These are phyloP conservation scores for Persicaria tinctoria DNA, from an alignment of 148 eudicot genomes.

Conservation along the genomic window DNA sequence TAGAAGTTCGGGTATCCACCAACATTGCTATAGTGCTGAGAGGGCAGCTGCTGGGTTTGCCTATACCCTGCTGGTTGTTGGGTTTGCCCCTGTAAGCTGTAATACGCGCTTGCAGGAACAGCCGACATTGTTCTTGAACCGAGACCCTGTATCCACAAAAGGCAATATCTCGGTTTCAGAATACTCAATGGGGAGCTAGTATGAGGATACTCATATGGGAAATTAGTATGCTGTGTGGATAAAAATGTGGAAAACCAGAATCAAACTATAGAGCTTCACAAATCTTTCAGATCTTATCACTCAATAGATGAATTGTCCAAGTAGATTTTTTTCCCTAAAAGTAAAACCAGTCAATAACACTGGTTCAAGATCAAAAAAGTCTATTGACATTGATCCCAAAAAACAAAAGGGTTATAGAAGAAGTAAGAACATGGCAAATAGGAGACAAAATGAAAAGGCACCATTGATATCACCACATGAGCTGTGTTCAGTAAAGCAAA, in stretches of 20 bases:
- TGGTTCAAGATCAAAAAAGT: too few relatives aligned
- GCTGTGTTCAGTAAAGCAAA: too few relatives aligned
- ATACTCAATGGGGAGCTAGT: not conserved
- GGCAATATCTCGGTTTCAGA: conserved; percentile 31
- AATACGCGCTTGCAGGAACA: conserved; percentile 66
- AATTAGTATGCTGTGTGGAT: not conserved
- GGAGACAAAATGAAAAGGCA: too few relatives aligned
- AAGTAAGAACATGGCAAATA: too few relatives aligned
- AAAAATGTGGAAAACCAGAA: not conserved
- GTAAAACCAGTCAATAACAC: too few relatives aligned
- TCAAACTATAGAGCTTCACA: not conserved
- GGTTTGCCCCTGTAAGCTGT: conserved; percentile 62
- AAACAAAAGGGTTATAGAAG: too few relatives aligned
- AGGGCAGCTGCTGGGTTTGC: conserved; percentile 60
- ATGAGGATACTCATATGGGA: not conserved
- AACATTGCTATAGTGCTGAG: conserved; percentile 52
- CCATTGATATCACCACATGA: too few relatives aligned
- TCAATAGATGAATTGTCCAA: too few relatives aligned
- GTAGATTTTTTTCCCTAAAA: too few relatives aligned
- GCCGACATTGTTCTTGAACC: conserved; percentile 76
- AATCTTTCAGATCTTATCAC: too few relatives aligned
- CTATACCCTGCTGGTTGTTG: conserved; percentile 58
- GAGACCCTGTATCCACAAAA: conserved; percentile 49
- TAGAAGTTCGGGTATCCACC: conserved; percentile 61
- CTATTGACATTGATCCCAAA: too few relatives aligned